Evolutionary conservation across 2,329 filamentous ascomycete species (phyloP).

Genomic region (Stromatinia cepivora): DNA sequence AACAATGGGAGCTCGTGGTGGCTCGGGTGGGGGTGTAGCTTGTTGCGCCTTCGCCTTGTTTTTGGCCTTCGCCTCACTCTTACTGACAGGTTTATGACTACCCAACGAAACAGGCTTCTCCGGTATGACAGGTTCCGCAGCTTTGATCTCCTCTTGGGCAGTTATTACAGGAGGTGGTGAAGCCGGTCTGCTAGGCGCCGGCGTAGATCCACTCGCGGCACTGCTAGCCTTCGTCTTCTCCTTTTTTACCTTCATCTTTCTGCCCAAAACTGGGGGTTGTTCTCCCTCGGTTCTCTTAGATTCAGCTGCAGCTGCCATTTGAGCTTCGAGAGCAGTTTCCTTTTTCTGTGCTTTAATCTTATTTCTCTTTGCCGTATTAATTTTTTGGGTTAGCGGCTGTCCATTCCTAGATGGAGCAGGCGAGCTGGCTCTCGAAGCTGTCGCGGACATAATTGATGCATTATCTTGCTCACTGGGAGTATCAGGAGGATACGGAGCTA

Average conservation of each 20-base stretch:
- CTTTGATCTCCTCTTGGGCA: slow-evolving; percentile 17
- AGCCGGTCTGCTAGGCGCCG: slow-evolving; percentile 34
- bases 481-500: slow-evolving; percentile 54
- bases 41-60: slow-evolving; percentile 33
- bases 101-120: slow-evolving; percentile 3
- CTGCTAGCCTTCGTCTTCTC: slow-evolving; percentile 51
- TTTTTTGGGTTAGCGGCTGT: slow-evolving; percentile 58
- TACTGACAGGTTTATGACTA: slow-evolving; percentile 26
- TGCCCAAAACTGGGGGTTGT: slow-evolving; percentile 70
- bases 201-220: slow-evolving; percentile 35
- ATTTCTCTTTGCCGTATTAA: slow-evolving; percentile 72
- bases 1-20: slow-evolving; percentile 30
- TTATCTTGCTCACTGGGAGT: slow-evolving; percentile 78
- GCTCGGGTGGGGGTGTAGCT: slow-evolving; percentile 32
- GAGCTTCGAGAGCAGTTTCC: slow-evolving; percentile 56
- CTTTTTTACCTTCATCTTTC: slow-evolving; percentile 86
- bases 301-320: slow-evolving; percentile 54
- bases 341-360: slow-evolving; percentile 68
- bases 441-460: slow-evolving; percentile 71
- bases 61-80: slow-evolving; percentile 31
- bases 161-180: slow-evolving; percentile 32
- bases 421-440: slow-evolving; percentile 70
- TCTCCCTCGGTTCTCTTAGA: slow-evolving; percentile 46
- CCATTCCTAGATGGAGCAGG: slow-evolving; percentile 68
- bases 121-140: neutral